Conservation (phyloP, 192 early-diverging fungal species). For the Backusella australiensis region DNA sequence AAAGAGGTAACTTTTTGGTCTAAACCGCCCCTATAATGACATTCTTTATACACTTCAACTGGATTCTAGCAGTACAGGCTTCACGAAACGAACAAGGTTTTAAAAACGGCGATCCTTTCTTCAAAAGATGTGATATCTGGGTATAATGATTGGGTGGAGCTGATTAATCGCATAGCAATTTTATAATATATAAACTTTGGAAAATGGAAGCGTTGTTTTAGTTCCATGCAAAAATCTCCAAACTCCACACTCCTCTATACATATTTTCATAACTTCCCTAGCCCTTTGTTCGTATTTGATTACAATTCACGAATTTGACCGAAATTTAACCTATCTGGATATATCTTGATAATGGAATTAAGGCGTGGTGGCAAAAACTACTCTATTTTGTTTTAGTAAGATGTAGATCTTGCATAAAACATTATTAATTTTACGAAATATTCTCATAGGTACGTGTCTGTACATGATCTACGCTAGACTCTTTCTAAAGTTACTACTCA, state of each 20-base stretch:
- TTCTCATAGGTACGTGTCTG: background rate
- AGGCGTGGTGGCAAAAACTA: background rate
- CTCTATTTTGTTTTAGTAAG: background rate
- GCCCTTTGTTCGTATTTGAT: background rate
- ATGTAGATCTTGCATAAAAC: background rate
- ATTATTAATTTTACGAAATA: background rate
- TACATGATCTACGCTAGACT: background rate
- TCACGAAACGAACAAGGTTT: no score
- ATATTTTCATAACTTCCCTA: background rate
- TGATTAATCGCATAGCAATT: no score
- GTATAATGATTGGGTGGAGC: no score
- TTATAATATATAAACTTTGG: no score
- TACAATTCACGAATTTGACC: background rate
- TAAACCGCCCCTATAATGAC: background rate
- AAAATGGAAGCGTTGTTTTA: no score
- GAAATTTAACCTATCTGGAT: background rate
- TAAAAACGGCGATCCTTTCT: no score
- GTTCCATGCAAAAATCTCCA: no score
- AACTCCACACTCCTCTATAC: no score
- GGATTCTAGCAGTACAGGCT: no score
- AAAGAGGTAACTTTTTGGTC: no score
- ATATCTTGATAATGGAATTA: background rate
- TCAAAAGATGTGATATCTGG: no score
- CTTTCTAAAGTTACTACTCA: background rate
- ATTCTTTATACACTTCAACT: background rate